Base-by-base conservation (phyloP, 2,329 filamentous ascomycete species). In the Venturia aucupariae region DNA sequence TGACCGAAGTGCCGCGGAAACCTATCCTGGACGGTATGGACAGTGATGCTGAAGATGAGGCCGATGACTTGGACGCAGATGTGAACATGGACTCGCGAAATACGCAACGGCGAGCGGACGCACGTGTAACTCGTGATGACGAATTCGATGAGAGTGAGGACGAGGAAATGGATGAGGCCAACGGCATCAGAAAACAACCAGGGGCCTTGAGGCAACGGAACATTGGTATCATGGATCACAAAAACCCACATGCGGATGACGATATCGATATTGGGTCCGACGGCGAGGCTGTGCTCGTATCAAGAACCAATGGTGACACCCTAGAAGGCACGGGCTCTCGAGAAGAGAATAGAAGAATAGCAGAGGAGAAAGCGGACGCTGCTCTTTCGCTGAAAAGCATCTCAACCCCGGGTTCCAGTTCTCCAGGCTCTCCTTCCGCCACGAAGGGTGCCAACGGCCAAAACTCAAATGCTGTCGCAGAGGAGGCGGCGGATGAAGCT, bases 121-220 rank as follows among this genome's bases (percentile, higher is more conserved):
- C 92, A 74, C 86, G 84, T 60, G 83, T 91, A 32, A 84, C 86
- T 63, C 85, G 90, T 65, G 85, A 90, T 8, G 90, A 89, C 69
- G 93, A 97, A 72, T 85, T 92, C 54, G 74, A 76, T n/a, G 90
- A 94, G 54, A 95, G 90, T 68, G 92, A 96, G 66, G 91, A 96
- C 66, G 93, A 97, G 70, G 91, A 96, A 13, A 85, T 91, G 75
- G 84, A 84, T 51, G 80, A 80, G 51, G 82, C 83, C 44, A 90
- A 94, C 68, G 93, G 92, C 19, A 82, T 92, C 48, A 86, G 84
- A 62, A 75, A 76, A 59, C 83, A 86, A 68, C 78, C 80, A 0
- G 77, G 77, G 44, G 71, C 70, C 22, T 72, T 76, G 61, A 79
- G 80, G 68, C 75, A 81, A 67, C 78, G 83, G 60, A 84, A 87